phyloP scores from a whole-genome alignment of 2,329 filamentous ascomycete genomes.

The Elsinoe ampelina region DNA sequence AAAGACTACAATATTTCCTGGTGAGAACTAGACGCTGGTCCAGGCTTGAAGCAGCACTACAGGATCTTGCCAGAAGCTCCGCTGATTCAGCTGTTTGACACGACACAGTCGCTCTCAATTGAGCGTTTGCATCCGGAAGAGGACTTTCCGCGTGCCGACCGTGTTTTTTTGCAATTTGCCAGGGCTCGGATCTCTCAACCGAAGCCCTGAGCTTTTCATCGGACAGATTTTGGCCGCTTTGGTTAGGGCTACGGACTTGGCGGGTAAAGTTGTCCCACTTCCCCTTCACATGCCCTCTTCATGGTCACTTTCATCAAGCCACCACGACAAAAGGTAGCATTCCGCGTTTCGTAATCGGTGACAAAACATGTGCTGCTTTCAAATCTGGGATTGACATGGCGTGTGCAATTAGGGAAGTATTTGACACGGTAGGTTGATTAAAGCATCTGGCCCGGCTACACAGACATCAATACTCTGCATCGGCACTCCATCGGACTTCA shows the following conservation, averaged over 20 bases:
- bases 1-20: no score
- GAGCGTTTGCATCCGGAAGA: no score
- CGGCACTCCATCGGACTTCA: constrained; percentile 10
- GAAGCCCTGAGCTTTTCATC: not conserved
- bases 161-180: not conserved
- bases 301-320: not conserved
- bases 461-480: not conserved
- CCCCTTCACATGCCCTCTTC: not conserved
- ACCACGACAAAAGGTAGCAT: not conserved
- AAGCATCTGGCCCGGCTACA: not conserved
- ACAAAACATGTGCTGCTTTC: not conserved
- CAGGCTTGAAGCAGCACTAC: not conserved
- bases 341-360: not conserved
- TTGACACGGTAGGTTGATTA: not conserved
- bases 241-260: constrained; percentile 5
- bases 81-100: not conserved
- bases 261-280: not conserved
- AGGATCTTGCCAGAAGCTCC: not conserved
- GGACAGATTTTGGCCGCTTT: constrained; percentile 3
- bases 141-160: no score
- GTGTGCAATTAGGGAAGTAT: not conserved
- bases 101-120: no score
- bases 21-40: not conserved
- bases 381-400: not conserved
- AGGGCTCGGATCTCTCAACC: not conserved